Conservation (phyloP, 192 early-diverging fungal genomes). For the Chytriomyces hyalinus region DNA sequence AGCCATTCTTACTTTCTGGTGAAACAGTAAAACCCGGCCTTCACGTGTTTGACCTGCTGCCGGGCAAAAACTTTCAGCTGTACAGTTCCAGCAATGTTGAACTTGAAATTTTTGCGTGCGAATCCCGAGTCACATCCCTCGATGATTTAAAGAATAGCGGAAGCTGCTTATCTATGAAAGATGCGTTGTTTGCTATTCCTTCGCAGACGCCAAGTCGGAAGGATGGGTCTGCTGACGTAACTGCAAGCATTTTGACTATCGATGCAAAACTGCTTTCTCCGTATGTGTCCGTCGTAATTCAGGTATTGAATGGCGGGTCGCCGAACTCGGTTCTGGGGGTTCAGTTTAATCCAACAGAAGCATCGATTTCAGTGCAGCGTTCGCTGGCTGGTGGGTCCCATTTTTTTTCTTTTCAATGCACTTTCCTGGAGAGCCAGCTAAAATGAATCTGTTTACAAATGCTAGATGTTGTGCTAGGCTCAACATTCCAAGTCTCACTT, state of each 20-base stretch:
- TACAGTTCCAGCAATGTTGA: no score
- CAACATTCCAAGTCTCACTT: neutral
- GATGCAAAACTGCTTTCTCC: neutral
- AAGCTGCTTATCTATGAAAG: neutral
- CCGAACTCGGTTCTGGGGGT: neutral
- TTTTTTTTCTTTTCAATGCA: neutral
- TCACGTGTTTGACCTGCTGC: no score
- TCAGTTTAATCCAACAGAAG: neutral
- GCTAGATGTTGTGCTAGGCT: neutral
- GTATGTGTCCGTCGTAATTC: neutral
- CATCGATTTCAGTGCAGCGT: neutral
- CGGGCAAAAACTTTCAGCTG: no score
- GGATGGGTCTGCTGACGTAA: conserved; percentile 15
- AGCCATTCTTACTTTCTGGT: no score
- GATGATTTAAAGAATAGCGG: no score
- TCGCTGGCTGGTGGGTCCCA: neutral
- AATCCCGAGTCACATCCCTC: no score
- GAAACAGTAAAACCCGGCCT: no score
- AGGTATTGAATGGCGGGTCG: neutral
- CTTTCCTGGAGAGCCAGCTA: neutral
- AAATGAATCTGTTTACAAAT: neutral
- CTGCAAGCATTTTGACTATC: neutral
- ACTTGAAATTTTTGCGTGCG: no score
- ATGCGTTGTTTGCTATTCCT: neutral
- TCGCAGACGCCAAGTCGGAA: neutral